Conservation (phyloP, 1,139 yeast species). For the Yamadazyma mexicana region DNA sequence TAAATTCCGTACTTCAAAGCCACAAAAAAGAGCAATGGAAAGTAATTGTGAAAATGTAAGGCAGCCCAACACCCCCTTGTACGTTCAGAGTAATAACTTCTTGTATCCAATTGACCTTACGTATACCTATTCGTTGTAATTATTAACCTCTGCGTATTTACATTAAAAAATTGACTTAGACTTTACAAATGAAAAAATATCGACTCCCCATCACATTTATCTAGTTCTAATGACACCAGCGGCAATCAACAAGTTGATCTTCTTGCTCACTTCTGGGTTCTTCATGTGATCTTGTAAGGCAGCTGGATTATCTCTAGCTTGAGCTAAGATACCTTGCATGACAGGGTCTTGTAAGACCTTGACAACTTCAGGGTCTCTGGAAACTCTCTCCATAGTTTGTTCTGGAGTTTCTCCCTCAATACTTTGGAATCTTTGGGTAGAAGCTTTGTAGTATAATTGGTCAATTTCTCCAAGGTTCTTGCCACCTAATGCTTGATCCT, state of each 20-base stretch:
- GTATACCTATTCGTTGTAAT: too few relatives aligned
- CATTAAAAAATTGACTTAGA: not conserved
- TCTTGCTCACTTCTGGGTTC: conserved; percentile 89
- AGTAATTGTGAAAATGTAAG: too few relatives aligned
- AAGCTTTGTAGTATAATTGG: conserved; percentile 75
- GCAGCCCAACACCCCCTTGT: too few relatives aligned
- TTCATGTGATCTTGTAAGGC: conserved; percentile 97
- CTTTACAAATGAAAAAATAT: too few relatives aligned
- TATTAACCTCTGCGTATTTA: not conserved
- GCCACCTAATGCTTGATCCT: conserved; percentile 65
- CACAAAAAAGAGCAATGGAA: too few relatives aligned
- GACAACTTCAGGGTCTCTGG: conserved; percentile 92
- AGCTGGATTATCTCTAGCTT: conserved; percentile 94
- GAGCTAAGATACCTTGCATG: conserved; percentile 92
- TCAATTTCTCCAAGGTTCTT: conserved; percentile 77
- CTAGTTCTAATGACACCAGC: conserved; percentile 97
- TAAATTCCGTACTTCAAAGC: too few relatives aligned
- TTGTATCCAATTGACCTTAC: too few relatives aligned
- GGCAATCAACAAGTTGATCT: conserved; percentile 87
- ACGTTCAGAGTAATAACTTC: too few relatives aligned
- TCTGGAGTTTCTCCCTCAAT: conserved; percentile 92
- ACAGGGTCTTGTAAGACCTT: conserved; percentile 92
- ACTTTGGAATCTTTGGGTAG: conserved; percentile 74
- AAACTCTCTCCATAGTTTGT: conserved; percentile 87
- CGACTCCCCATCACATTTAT: conserved; percentile 27